phyloP scores from a whole-genome alignment of 768 basidiomycete genomes.

The Ramaria sp. region DNA sequence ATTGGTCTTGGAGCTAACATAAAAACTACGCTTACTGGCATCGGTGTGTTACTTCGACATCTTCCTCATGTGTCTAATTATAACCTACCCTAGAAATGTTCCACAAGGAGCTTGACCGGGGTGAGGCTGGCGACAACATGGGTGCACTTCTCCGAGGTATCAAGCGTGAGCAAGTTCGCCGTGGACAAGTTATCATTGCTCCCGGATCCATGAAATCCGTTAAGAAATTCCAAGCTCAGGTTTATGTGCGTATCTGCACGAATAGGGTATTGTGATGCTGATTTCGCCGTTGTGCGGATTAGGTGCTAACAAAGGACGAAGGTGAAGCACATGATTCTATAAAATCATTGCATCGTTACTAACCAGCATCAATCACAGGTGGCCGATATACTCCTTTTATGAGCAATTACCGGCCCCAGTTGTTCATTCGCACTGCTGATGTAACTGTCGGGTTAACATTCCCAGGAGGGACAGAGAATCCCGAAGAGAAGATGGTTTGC shows the following conservation, averaged over 20 bases:
- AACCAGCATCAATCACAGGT: constrained; percentile 21
- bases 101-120: constrained; percentile 97
- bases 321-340: constrained; percentile 21
- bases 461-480: constrained; percentile 73
- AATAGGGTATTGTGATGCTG: background rate
- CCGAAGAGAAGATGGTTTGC: constrained; percentile 77
- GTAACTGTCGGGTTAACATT: constrained; percentile 78
- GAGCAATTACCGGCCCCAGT: constrained; percentile 87
- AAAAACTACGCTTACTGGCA: constrained; percentile 94
- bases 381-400: constrained; percentile 90
- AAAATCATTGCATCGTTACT: background rate
- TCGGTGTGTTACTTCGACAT: constrained; percentile 39
- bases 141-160: constrained; percentile 92
- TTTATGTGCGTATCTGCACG: constrained; percentile 48
- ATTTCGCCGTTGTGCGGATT: constrained; percentile 3
- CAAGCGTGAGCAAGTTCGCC: constrained; percentile 91
- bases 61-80: background rate
- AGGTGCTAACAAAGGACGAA: constrained; percentile 84
- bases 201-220: constrained; percentile 91
- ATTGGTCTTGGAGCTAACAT: constrained; percentile 70
- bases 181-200: constrained; percentile 83
- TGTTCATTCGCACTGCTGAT: constrained; percentile 93
- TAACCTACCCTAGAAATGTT: constrained; percentile 71
- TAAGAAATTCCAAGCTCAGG: constrained; percentile 88
- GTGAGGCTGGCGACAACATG: constrained; percentile 99